phyloP scores from a whole-genome alignment of 495 filamentous ascomycete species.

The Trypethelium eluteriae region DNA sequence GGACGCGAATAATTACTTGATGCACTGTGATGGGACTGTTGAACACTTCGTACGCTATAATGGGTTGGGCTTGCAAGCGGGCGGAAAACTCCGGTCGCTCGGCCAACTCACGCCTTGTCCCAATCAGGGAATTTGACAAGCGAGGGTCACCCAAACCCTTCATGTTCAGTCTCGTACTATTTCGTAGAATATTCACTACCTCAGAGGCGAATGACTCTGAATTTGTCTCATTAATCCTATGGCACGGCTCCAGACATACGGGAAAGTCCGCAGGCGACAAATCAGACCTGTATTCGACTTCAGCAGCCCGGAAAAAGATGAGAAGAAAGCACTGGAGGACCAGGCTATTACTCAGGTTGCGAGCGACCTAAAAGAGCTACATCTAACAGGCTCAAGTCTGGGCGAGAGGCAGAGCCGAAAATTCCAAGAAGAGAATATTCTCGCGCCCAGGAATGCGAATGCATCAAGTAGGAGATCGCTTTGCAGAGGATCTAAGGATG shows the following conservation, averaged over 20 bases:
- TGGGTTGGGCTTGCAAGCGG: too few relatives aligned
- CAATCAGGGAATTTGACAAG: background rate
- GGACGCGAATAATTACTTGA: too few relatives aligned
- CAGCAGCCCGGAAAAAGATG: background rate
- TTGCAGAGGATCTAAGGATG: background rate
- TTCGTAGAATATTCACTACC: background rate
- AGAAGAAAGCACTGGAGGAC: background rate
- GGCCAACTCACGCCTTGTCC: background rate
- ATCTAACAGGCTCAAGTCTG: background rate
- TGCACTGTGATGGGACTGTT: too few relatives aligned
- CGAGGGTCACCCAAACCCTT: background rate
- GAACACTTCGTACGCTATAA: too few relatives aligned
- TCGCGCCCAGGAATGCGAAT: background rate
- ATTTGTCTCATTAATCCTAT: background rate
- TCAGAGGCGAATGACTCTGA: background rate
- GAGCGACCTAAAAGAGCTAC: background rate
- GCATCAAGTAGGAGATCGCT: background rate
- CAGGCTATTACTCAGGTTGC: background rate
- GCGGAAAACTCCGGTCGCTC: background rate
- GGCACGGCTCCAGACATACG: slow-evolving; percentile 3
- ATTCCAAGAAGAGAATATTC: background rate
- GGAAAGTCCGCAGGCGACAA: slow-evolving; percentile 1
- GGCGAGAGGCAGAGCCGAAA: background rate
- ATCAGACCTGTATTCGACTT: background rate
- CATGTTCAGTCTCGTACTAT: background rate